Percentiles rank a stretch among this genome's conserved stretches.
Conservation (phyloP, 2,329 filamentous ascomycete species). For the Phaeosphaeria sp. region DNA sequence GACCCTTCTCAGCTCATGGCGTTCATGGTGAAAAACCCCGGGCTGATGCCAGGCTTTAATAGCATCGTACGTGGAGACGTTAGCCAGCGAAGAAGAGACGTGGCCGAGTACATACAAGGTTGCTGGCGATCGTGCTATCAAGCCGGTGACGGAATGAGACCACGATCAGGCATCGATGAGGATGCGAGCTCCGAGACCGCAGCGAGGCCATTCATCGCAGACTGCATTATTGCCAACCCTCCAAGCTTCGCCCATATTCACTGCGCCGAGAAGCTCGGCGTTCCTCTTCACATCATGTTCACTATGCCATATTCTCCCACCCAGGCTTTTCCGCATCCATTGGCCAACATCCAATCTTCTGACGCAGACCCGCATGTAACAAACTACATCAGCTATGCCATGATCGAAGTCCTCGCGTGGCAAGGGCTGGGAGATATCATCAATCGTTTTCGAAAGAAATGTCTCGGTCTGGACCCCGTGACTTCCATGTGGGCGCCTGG, state of each 20-base stretch:
- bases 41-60: slow-evolving; percentile 40
- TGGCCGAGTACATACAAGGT: slow-evolving; percentile 33
- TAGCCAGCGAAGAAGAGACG: slow-evolving; percentile 36
- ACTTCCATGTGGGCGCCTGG: slow-evolving; percentile 45
- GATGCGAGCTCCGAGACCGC: not conserved
- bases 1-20: slow-evolving; percentile 53
- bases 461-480: slow-evolving; percentile 51
- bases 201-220: slow-evolving; percentile 74
- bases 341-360: slow-evolving; percentile 53
- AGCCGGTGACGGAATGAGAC: slow-evolving; percentile 36
- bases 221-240: slow-evolving; percentile 78
- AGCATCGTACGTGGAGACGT: slow-evolving; percentile 36
- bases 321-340: slow-evolving; percentile 55
- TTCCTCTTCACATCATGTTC: slow-evolving; percentile 80
- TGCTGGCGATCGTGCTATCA: slow-evolving; percentile 42
- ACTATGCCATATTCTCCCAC: slow-evolving; percentile 60
- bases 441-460: slow-evolving; percentile 50
- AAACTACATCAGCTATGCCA: slow-evolving; percentile 55
- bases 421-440: slow-evolving; percentile 58
- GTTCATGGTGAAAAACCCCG: slow-evolving; percentile 58
- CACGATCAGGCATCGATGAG: not conserved
- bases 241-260: slow-evolving; percentile 79
- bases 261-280: slow-evolving; percentile 72
- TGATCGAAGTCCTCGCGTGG: slow-evolving; percentile 59
- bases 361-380: slow-evolving; percentile 38